A percentile compares a stretch with the other conserved stretches of the same genome.
Conservation (phyloP, 2,329 filamentous ascomycete genomes). For the Lasiodiplodia citricola region DNA sequence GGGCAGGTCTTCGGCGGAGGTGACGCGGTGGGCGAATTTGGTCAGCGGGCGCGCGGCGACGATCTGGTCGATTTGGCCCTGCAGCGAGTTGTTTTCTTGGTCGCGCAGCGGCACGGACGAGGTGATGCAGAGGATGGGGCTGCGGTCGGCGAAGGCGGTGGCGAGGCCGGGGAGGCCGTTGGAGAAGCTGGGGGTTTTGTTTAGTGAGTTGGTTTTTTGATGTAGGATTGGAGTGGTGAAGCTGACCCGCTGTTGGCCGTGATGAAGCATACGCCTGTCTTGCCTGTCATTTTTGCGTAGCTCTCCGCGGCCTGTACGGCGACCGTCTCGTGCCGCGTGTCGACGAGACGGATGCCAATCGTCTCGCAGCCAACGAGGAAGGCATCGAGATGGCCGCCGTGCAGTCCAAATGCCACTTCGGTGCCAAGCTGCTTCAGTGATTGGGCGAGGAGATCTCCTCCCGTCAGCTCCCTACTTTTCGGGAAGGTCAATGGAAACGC, state of each 20-base stretch:
- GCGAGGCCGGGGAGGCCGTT: conserved; percentile 54
- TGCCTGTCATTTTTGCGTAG: conserved; percentile 52
- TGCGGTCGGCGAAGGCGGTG: conserved; percentile 53
- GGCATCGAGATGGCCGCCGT: conserved; percentile 56
- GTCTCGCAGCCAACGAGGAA: conserved; percentile 53
- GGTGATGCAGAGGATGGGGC: conserved; percentile 53
- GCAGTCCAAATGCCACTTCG: conserved; percentile 53
- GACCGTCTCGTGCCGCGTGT: conserved; percentile 55
- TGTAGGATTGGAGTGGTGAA: not conserved
- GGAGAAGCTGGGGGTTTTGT: conserved; percentile 42
- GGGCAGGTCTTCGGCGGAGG: conserved; percentile 52
- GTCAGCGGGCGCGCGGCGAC: conserved; percentile 51
- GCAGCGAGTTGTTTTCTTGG: conserved; percentile 53
- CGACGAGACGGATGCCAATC: conserved; percentile 49
- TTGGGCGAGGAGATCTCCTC: conserved; percentile 55
- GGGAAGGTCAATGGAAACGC: conserved; percentile 31
- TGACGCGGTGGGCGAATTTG: conserved; percentile 54
- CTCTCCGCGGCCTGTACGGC: conserved; percentile 56
- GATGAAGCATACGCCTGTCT: conserved; percentile 54
- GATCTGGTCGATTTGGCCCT: conserved; percentile 55
- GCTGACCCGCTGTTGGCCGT: conserved; percentile 55
- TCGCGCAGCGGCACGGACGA: conserved; percentile 52
- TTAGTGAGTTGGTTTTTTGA: too few species aligned
- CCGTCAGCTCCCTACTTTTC: conserved; percentile 47
- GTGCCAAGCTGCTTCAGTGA: conserved; percentile 49